Base-by-base conservation (phyloP, 176 grass and related monocot genomes). In the Aegilops sharonensis region DNA sequence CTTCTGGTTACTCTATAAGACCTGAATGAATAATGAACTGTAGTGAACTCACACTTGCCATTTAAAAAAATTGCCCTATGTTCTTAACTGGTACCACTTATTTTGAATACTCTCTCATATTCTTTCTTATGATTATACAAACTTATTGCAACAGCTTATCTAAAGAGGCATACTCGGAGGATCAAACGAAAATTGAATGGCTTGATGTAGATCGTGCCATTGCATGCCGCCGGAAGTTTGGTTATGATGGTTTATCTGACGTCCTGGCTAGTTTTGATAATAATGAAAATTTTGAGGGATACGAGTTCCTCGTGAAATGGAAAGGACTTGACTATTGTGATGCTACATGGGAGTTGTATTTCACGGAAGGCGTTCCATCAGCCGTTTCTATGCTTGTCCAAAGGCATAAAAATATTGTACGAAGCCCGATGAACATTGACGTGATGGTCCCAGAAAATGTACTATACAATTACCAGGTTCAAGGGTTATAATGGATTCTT, bases 261-360 rank as follows among this genome's bases (percentile, higher is more conserved):
- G 90, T 92, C 65, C 85, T 89, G 80, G 81, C 36, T 54, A 23
- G 23, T 63, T 68, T 88, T 86, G 32, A 85, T 3, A 56, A 83
- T 67, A 82, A 90, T 50, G 37, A 80, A 73, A 48, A 76, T 60
- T 64, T 72, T 14, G 69, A 61, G 11, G 93, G 27, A 23, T 88
- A 80, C 64, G 83, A 95, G 65, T 90, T 88, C 80, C 85, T 95
- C 56, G 90, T 95, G 5, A 95, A 95, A 85, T 95, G 93, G 93
- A 95, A 85, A 80, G 90, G 73, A 20, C 88, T 95, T 86, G 90
- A 95, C 90, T 95, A 95, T 65, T 72, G 36, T n/a, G 88, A 95
- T 20, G 75, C 88, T 75, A 95, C 93, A 76, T 92, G 88, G 93
- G 93, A 95, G 40, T 31, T 85, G 3, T 60, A 34, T 59, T 86